These are phyloP conservation scores for Coemansia sp. DNA, from an alignment of 192 early-diverging fungal genomes.

Conservation along the genomic window DNA sequence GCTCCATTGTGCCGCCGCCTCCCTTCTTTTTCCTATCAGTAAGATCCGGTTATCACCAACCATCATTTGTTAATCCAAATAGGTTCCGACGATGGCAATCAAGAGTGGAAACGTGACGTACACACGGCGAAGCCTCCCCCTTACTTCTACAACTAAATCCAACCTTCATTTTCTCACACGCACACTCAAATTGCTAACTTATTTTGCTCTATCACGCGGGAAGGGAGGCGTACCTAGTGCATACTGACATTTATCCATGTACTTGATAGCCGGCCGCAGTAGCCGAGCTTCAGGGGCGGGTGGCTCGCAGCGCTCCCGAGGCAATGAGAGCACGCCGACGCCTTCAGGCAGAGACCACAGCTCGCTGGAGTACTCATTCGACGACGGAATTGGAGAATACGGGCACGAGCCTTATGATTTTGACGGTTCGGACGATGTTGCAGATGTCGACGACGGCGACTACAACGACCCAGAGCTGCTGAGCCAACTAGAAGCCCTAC, in stretches of 20 bases:
- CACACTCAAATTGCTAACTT: not conserved
- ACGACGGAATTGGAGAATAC: slow-evolving; percentile 4
- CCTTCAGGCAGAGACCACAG: not conserved
- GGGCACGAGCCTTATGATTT: not conserved
- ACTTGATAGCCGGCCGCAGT: slow-evolving; percentile 32
- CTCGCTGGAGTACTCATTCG: not conserved
- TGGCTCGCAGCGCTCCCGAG: slow-evolving; percentile 8
- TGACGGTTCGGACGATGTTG: slow-evolving; percentile 3
- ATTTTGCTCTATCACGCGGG: not conserved
- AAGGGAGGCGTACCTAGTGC: not conserved
- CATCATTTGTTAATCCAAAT: not conserved
- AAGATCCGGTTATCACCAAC: not conserved
- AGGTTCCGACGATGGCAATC: not conserved
- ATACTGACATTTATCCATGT: slow-evolving; percentile 17
- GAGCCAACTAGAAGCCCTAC: slow-evolving; percentile 43
- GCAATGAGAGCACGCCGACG: not conserved
- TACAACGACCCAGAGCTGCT: slow-evolving; percentile 45
- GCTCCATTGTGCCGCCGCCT: not conserved
- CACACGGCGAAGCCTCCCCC: not conserved
- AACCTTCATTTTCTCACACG: not conserved
- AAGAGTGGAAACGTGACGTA: not conserved
- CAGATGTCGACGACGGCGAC: slow-evolving; percentile 23
- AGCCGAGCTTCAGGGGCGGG: not conserved
- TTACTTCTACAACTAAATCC: not conserved
- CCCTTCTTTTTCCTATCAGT: not conserved